Percentiles rank a stretch among this genome's conserved stretches.
Conservation (phyloP, 148 eudicot genomes). For the Mesembryanthemum crystallinum region DNA sequence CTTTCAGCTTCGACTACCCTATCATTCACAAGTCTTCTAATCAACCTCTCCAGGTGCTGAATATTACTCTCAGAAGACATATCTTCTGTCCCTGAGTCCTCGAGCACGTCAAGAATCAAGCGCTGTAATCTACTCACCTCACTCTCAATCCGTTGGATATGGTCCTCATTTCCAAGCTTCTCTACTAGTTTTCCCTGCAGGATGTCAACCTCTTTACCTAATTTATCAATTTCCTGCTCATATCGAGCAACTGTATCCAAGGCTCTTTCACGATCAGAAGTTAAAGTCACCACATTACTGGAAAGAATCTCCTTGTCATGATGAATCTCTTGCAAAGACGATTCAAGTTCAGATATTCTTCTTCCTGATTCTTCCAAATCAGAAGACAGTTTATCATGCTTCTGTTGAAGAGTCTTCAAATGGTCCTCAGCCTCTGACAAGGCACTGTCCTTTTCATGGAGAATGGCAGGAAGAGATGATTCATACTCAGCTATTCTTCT, state of each 20-base stretch:
- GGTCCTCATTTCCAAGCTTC: slow-evolving; percentile 43
- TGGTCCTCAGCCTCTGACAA: slow-evolving; percentile 52
- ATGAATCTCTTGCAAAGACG: slow-evolving; percentile 41
- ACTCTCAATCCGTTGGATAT: slow-evolving; percentile 42
- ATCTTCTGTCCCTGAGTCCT: slow-evolving; percentile 45
- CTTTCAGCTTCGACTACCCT: slow-evolving; percentile 22
- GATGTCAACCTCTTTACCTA: slow-evolving; percentile 44
- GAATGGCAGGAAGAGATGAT: slow-evolving; percentile 42
- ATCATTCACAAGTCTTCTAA: slow-evolving; percentile 50
- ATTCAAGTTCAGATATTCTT: slow-evolving; percentile 57
- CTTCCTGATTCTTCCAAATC: slow-evolving; percentile 62
- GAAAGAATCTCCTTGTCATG: slow-evolving; percentile 41
- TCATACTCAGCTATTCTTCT: slow-evolving; percentile 56
- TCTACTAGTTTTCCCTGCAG: slow-evolving; percentile 46
- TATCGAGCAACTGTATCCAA: slow-evolving; percentile 39
- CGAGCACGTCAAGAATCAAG: slow-evolving; percentile 49
- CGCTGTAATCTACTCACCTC: slow-evolving; percentile 57
- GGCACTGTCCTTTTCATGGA: slow-evolving; percentile 49
- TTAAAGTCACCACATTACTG: slow-evolving; percentile 44
- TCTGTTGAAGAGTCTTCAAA: slow-evolving; percentile 65
- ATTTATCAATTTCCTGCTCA: slow-evolving; percentile 41
- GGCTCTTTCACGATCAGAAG: slow-evolving; percentile 46
- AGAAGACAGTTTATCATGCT: slow-evolving; percentile 47
- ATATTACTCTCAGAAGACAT: slow-evolving; percentile 35
- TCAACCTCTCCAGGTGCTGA: slow-evolving; percentile 49